phyloP scores from a whole-genome alignment of 805 yeast species.

The Saturnispora hagleri region DNA sequence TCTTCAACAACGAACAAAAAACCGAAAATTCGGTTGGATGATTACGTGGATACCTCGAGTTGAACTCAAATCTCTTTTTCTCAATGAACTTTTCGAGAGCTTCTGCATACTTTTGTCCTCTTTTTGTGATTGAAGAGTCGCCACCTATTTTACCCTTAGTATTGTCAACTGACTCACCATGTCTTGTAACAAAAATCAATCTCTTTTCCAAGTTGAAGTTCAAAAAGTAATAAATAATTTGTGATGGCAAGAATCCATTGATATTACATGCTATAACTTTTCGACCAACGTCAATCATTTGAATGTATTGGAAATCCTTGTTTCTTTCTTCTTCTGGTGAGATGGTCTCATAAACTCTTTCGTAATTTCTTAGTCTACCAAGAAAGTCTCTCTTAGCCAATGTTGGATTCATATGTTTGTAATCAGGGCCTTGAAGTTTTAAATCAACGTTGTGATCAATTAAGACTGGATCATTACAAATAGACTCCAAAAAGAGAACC shows the following conservation, averaged over 20 bases:
- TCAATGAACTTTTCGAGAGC: slow-evolving; percentile 70
- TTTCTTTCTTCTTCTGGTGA: slow-evolving; percentile 61
- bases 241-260: slow-evolving; percentile 81
- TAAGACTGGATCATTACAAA: slow-evolving; percentile 70
- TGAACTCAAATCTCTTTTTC: slow-evolving; percentile 59
- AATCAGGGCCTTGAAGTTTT: slow-evolving; percentile 90
- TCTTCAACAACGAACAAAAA: slow-evolving; percentile 81
- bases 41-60: slow-evolving; percentile 48
- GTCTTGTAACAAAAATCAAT: slow-evolving; percentile 91
- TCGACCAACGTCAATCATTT: slow-evolving; percentile 93
- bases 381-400: slow-evolving; percentile 74
- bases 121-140: slow-evolving; percentile 67
- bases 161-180: slow-evolving; percentile 87
- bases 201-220: slow-evolving; percentile 84
- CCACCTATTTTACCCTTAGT: slow-evolving; percentile 87
- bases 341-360: slow-evolving; percentile 81
- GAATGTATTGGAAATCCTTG: slow-evolving; percentile 70
- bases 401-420: slow-evolving; percentile 74
- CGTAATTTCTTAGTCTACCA: slow-evolving; percentile 74
- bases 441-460: slow-evolving; percentile 75
- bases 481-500: slow-evolving; percentile 76
- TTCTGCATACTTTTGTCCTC: slow-evolving; percentile 68
- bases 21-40: slow-evolving; percentile 42
- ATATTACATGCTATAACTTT: slow-evolving; percentile 89
- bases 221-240: slow-evolving; percentile 80